Percentiles rank a stretch among this genome's conserved stretches.
Conservation (phyloP, 2,329 filamentous ascomycete genomes). For the Ophiocordyceps australis region DNA sequence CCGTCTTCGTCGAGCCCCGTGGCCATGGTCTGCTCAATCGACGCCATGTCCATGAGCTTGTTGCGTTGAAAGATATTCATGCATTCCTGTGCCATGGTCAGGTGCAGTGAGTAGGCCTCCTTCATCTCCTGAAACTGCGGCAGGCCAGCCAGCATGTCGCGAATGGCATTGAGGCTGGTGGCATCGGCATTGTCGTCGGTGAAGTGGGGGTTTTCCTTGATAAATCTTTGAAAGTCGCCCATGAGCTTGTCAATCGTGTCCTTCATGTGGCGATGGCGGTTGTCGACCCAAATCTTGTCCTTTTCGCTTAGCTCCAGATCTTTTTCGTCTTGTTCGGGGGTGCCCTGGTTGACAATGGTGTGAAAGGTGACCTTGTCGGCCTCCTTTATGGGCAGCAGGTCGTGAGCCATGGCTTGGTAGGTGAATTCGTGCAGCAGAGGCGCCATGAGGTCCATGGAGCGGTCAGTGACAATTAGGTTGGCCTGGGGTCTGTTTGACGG, state of each 20-base stretch:
- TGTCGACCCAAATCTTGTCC: slow-evolving; percentile 90
- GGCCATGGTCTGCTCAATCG: slow-evolving; percentile 75
- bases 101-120: slow-evolving; percentile 80
- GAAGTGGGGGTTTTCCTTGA: slow-evolving; percentile 83
- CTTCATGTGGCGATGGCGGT: slow-evolving; percentile 92
- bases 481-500: slow-evolving; percentile 62
- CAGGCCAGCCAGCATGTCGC: slow-evolving; percentile 89
- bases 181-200: slow-evolving; percentile 53
- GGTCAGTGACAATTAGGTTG: slow-evolving; percentile 71
- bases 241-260: slow-evolving; percentile 90
- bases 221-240: slow-evolving; percentile 81
- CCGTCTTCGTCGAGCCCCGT: slow-evolving; percentile 89
- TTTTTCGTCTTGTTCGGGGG: slow-evolving; percentile 54
- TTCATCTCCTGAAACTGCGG: slow-evolving; percentile 94
- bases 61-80: slow-evolving; percentile 82
- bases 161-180: slow-evolving; percentile 74
- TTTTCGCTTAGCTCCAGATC: slow-evolving; percentile 84
- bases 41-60: slow-evolving; percentile 74
- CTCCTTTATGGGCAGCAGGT: slow-evolving; percentile 75
- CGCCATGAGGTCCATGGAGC: slow-evolving; percentile 80
- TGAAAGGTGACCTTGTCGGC: slow-evolving; percentile 77
- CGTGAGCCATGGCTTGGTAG: slow-evolving; percentile 96
- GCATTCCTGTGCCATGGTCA: slow-evolving; percentile 93
- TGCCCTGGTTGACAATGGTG: slow-evolving; percentile 60
- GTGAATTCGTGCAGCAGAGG: slow-evolving; percentile 92